Evolutionary conservation across 805 yeast species (phyloP), one percentile per base, ranked within the genome.

Genomic region (Kodamaea restingae): DNA sequence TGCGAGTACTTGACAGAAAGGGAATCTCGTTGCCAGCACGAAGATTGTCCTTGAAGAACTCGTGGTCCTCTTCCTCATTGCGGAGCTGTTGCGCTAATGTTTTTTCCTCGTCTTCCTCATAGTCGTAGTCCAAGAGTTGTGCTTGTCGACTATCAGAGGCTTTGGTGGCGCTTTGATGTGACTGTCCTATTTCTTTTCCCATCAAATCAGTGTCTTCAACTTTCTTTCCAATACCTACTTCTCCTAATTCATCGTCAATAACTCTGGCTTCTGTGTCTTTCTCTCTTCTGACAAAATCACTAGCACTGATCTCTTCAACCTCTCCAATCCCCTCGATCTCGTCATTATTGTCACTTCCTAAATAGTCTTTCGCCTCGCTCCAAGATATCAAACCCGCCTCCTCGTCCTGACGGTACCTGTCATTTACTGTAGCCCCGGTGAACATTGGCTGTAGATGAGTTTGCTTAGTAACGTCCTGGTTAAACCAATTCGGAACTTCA

Each of bases 91-190:
- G 70, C 2, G 74, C 71, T 3, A 88, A 56, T 15, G 78, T 76
- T 25, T 78, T 80, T 41, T 88, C 95, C 42, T 90, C 97, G 12
- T 80, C 81, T 39, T 85, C 88, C 17, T 78, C 79, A 55, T 83
- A 83, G 39, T 78, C 85, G 50, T 81, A 84, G 39, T 80, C 84
- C 24, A 74, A 56, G 2, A 60, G 41, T 14, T 49, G 50, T 8
- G 56, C 56, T 20, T 44, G 48, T 5, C 21, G 32, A 10, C 15
- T 11, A 21, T 18, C 10, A 11, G 33, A 17, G n/a, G n/a, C n/a
- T n/a, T n/a, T n/a, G n/a, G n/a, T n/a, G n/a, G n/a, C n/a, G n/a
- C n/a, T n/a, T n/a, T n/a, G n/a, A n/a, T n/a, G n/a, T n/a, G n/a
- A n/a, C n/a, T n/a, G n/a, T n/a, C n/a, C n/a, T n/a, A n/a, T n/a